phyloP scores from a whole-genome alignment of 331 rosid genomes.

The Rhamnella rubrinervis region DNA sequence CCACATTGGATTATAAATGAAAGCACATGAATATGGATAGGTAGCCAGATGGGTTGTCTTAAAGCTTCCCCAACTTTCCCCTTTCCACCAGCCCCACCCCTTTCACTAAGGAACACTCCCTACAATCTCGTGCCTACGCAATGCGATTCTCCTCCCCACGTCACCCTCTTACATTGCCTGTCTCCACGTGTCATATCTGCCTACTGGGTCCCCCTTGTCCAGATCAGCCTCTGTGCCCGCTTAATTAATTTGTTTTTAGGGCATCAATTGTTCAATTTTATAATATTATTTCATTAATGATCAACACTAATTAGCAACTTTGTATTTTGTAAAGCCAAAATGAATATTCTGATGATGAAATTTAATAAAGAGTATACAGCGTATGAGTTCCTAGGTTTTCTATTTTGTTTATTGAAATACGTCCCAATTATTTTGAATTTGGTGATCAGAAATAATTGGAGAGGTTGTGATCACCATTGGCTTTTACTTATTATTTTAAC shows the following conservation, averaged over 20 bases:
- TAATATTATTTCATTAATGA: neutral
- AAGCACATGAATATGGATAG: slow-evolving; percentile 76
- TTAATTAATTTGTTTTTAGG: too few species aligned
- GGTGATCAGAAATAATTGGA: too few species aligned
- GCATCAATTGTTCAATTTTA: slow-evolving; percentile 35
- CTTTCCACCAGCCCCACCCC: slow-evolving; percentile 40
- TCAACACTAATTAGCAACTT: neutral
- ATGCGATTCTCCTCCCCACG: slow-evolving; percentile 30
- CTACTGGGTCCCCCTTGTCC: slow-evolving; percentile 23
- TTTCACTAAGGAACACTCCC: slow-evolving; percentile 24
- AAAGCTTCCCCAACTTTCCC: slow-evolving; percentile 41
- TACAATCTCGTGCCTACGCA: slow-evolving; percentile 9
- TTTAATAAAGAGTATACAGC: too few species aligned
- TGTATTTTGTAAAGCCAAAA: neutral
- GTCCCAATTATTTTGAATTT: too few species aligned
- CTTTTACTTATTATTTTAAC: too few species aligned
- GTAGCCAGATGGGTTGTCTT: slow-evolving; percentile 67
- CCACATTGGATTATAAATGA: slow-evolving; percentile 46
- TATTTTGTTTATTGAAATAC: too few species aligned
- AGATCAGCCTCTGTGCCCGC: slow-evolving; percentile 35
- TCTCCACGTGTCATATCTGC: slow-evolving; percentile 39
- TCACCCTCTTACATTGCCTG: slow-evolving; percentile 38
- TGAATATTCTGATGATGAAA: too few species aligned
- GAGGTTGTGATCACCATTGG: too few species aligned
- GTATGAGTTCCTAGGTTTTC: too few species aligned